Evolutionary conservation across 2,329 filamentous ascomycete genomes (phyloP), one percentile per base, ranked within the genome.

Genomic region (Aureobasidium subglaciale): DNA sequence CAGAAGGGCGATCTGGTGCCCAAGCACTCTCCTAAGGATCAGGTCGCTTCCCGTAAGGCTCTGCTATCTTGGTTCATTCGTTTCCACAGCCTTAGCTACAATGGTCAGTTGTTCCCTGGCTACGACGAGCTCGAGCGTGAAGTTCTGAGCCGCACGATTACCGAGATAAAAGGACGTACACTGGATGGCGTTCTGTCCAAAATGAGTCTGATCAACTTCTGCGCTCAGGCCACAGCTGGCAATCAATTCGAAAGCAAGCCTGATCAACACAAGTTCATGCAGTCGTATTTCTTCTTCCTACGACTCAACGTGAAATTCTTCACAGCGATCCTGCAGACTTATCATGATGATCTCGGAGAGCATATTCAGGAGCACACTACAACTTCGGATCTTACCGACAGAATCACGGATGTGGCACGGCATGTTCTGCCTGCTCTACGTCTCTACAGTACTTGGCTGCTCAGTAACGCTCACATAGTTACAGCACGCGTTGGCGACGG

Each of bases 91-190:
- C 84, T 86, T 65, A 92, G 88, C 69, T 92, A 87, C 71, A 85
- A 85, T 59, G 90, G 89, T 29, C 78, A 86, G 58, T 79, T 84
- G 41, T 91, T 93, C 63, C 73, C 82, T 1, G 83, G 86, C 59
- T 87, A 90, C 60, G 81, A 86, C 54, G 90, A 95, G 67, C 75
- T 96, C 25, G 91, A 96, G 70, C 83, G 83, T 57, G 90, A 96
- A 68, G 87, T 97, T 11, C 76, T 96, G 58, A 85, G 86, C 63
- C 86, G 90, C 48, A 74, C 96, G 34, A 80, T 84, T 45, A 80
- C 87, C 61, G 82, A 88, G 27, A 75, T 93, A 25, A 90, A 87
- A 66, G 82, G 84, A 59, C 78, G 83, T 9, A 78, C 81, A 1
- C 77, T 86, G 46, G 81, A 85, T 41, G 78, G 78, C 11, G 79